These are phyloP conservation scores for Lippia alba DNA, from an alignment of 305 asterid genomes.

Conservation along the genomic window DNA sequence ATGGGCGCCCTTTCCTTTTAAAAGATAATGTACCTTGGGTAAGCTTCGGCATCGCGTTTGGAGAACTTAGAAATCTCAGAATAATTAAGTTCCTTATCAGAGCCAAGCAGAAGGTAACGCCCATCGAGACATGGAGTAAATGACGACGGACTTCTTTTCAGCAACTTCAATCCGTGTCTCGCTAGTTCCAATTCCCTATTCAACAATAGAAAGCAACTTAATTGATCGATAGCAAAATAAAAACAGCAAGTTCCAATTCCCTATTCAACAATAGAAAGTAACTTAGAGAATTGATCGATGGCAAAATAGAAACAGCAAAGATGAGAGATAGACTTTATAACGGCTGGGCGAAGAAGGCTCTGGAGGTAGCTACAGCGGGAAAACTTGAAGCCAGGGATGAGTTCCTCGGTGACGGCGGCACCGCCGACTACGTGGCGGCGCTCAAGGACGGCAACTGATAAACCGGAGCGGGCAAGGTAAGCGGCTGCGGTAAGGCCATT, in stretches of 20 bases:
- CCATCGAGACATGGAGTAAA: constrained; percentile 93
- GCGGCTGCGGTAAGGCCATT: constrained; percentile 97
- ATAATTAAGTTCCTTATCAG: constrained; percentile 67
- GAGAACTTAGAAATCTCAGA: constrained; percentile 93
- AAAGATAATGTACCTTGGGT: constrained; percentile 56
- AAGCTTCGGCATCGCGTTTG: constrained; percentile 76
- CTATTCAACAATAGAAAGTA: constrained; percentile 38
- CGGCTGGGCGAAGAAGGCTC: constrained; percentile 91
- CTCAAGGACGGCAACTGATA: constrained; percentile 93
- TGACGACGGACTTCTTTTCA: constrained; percentile 87
- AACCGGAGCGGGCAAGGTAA: constrained; percentile 89
- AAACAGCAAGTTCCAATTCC: constrained; percentile 49
- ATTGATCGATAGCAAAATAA: not conserved
- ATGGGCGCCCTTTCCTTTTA: no score
- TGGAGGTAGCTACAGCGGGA: constrained; percentile 97
- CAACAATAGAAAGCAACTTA: not conserved
- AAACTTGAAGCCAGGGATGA: constrained; percentile 91
- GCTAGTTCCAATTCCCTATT: constrained; percentile 80
- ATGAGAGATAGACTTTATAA: constrained; percentile 56
- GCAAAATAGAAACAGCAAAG: not conserved
- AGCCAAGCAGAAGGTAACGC: constrained; percentile 84
- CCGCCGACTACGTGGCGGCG: constrained; percentile 95
- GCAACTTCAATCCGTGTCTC: constrained; percentile 83
- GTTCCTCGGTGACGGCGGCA: constrained; percentile 96
- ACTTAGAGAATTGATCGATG: not conserved